Evolutionary conservation across 257 asterid species (phyloP).

Genomic region (Vinca minor): DNA sequence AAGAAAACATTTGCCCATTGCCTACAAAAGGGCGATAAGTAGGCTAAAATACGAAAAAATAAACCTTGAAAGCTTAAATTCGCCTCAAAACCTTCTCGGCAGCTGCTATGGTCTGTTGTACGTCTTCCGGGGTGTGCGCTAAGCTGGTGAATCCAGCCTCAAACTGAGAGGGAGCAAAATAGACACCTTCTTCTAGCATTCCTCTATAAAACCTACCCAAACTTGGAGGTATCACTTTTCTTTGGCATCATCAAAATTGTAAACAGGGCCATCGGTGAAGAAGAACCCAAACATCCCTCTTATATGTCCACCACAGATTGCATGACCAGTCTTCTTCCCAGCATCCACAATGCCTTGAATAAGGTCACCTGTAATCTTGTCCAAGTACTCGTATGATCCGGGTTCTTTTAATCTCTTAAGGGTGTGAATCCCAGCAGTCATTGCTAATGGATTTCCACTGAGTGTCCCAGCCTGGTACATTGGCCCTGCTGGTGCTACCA

Average conservation of each 20-base stretch:
- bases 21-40: conserved; percentile 8
- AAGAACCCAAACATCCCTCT: conserved; percentile 96
- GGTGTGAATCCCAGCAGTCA: conserved; percentile 98
- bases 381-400: conserved; percentile 68
- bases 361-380: conserved; percentile 66
- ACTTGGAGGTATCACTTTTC: conserved; percentile 78
- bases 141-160: conserved; percentile 97
- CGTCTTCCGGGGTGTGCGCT: conserved; percentile 71
- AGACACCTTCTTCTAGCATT: conserved; percentile 94
- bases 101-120: conserved; percentile 71
- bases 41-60: background rate
- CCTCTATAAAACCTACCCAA: conserved; percentile 67
- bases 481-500: conserved; percentile 99
- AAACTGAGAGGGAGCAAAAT: conserved; percentile 91
- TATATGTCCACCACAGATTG: conserved; percentile 72
- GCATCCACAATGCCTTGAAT: conserved; percentile 58
- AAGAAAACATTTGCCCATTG: background rate
- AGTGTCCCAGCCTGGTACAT: conserved; percentile 98
- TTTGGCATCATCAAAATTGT: conserved; percentile 81
- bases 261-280: conserved; percentile 77
- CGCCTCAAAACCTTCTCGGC: conserved; percentile 72
- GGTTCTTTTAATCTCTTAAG: conserved; percentile 64
- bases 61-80: conserved; percentile 23
- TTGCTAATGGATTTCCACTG: conserved; percentile 94
- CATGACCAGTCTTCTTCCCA: conserved; percentile 91